These are phyloP conservation scores for Trichosporon sp. DNA, from an alignment of 1,284 basidiomycete species.

Conservation along the genomic window DNA sequence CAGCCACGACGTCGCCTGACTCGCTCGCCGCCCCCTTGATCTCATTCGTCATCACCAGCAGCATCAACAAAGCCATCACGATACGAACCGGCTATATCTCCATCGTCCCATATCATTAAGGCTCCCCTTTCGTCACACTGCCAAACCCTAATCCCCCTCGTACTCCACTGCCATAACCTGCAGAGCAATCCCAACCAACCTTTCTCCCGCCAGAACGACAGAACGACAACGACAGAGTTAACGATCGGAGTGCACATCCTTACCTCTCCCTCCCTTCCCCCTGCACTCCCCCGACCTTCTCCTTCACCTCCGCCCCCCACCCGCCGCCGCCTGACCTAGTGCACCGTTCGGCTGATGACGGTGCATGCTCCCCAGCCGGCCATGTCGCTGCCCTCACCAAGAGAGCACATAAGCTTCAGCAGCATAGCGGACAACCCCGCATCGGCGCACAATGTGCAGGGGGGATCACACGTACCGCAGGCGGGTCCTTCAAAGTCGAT, in stretches of 20 bases:
- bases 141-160: neutral
- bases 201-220: neutral
- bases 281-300: neutral
- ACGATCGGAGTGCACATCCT: neutral
- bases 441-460: neutral
- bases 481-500: neutral
- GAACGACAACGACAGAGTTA: neutral
- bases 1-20: neutral
- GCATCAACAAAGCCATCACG: neutral
- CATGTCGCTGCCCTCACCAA: neutral
- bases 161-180: neutral
- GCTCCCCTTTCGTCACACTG: neutral
- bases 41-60: neutral
- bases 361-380: constrained; percentile 2
- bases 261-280: neutral
- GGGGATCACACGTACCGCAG: neutral
- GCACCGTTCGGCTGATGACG: neutral
- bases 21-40: neutral
- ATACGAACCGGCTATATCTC: neutral
- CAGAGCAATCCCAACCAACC: neutral
- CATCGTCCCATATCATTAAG: neutral
- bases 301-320: neutral
- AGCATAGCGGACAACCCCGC: neutral
- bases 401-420: constrained; percentile 2
- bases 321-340: neutral